Evolutionary conservation across 2,329 filamentous ascomycete species (phyloP), one percentile per base, ranked within the genome.

Genomic region (Neonectria sp.): DNA sequence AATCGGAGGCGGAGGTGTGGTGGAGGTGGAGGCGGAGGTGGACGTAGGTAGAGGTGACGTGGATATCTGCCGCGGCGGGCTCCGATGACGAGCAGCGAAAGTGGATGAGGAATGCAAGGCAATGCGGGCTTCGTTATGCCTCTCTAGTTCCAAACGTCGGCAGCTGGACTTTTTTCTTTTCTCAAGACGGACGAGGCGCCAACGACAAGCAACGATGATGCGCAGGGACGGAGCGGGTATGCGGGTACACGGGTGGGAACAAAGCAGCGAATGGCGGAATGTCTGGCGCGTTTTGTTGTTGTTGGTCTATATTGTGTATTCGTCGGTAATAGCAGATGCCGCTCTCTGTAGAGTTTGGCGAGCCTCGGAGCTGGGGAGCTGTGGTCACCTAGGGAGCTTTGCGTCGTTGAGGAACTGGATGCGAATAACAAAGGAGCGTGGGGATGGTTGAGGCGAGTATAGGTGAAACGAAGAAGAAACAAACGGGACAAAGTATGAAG

Each of bases 1-100:
- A 40, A 40, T 17, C 27, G 29, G 27, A 29, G 24, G 17, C 4
- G 49, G 49, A 52, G 29, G 49, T 17, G 49, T 33, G 29, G 49
- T 17, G 27, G 48, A 31, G 11, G 27, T 29, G 52, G 43, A 51
- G 25, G 21, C 21, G 13, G 12, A 48, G 45, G 46, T 48, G 46
- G 48, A 48, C 29, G 55, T 51, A 48, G 48, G 55, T 51, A 48
- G 48, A 63, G 53, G 46, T 64, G 62, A 64, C 62, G 62, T 59
- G 62, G 46, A 63, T 49, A 40, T 40, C 17, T 58, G 61, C 52
- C 21, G 52, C 43, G 60, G 60, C 60, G 60, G 53, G 31, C 37
- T 56, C 52, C 60, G 60, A 51, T 62, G 52, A 49, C 43, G 43
- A 48, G 52, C 60, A 56, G 60, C 40, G 37, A 53, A 48, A 24